Conservation (phyloP, 805 yeast species). For the Wickerhamiella cacticola region DNA sequence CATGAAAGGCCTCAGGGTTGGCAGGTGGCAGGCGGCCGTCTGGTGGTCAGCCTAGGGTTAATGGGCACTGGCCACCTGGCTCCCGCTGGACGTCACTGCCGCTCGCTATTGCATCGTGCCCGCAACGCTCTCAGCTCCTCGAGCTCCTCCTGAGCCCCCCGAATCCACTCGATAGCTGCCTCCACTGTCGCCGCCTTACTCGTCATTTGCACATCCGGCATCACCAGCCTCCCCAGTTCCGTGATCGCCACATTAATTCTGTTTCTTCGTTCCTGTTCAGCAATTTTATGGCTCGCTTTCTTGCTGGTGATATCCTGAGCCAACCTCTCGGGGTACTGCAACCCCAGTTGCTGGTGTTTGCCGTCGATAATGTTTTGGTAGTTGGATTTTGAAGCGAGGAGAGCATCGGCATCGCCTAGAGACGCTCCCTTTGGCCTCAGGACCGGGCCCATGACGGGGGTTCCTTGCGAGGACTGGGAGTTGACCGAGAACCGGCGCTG, state of each 20-base stretch:
- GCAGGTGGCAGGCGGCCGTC: no score
- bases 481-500: constrained; percentile 8
- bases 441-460: constrained; percentile 6
- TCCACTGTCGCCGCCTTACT: constrained; percentile 95
- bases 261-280: constrained; percentile 93
- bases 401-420: constrained; percentile 6
- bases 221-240: constrained; percentile 58
- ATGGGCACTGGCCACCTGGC: no score
- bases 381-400: constrained; percentile 32
- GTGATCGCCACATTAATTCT: constrained; percentile 79
- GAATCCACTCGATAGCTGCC: constrained; percentile 63
- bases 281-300: constrained; percentile 72
- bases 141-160: constrained; percentile 29
- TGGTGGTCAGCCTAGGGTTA: no score
- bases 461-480: constrained; percentile 4
- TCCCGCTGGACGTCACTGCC: no score
- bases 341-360: constrained; percentile 32
- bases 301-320: constrained; percentile 35
- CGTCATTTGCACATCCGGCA: constrained; percentile 46
- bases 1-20: no score
- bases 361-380: constrained; percentile 36
- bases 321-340: constrained; percentile 33
- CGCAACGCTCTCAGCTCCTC: constrained; percentile 28
- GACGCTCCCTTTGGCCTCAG: constrained; percentile 7
- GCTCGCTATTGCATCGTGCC: no score